A percentile compares a stretch with the other conserved stretches of the same genome.
These are phyloP conservation scores for Suillus subaureus DNA, from an alignment of 768 basidiomycete species.

Conservation along the genomic window DNA sequence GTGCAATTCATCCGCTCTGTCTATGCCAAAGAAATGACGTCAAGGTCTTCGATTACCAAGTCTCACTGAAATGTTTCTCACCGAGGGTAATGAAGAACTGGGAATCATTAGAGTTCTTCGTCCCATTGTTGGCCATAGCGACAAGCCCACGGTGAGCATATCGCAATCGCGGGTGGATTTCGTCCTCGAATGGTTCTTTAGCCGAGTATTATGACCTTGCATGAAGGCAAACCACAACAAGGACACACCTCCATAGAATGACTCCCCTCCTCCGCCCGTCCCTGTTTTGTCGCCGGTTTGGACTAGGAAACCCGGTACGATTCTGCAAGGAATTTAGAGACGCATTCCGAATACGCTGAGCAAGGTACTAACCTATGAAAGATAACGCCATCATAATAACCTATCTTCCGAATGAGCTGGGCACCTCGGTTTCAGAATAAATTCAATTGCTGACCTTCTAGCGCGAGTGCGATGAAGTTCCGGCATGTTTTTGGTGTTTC, in stretches of 20 bases:
- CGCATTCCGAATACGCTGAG: background rate
- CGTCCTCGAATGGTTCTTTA: slow-evolving; percentile 90
- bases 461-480: slow-evolving; percentile 84
- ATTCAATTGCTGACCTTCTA: slow-evolving; percentile 73
- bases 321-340: slow-evolving; percentile 38
- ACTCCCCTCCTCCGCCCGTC: slow-evolving; percentile 90
- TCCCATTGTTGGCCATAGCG: slow-evolving; percentile 91
- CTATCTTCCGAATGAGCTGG: slow-evolving; percentile 38
- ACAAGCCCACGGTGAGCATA: slow-evolving; percentile 90
- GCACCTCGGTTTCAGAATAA: background rate
- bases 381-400: slow-evolving; percentile 95
- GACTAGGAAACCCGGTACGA: slow-evolving; percentile 90
- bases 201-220: background rate
- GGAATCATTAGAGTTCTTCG: slow-evolving; percentile 87
- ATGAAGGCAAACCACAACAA: background rate
- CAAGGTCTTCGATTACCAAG: slow-evolving; percentile 5
- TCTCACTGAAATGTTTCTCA: slow-evolving; percentile 29
- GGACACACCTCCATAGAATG: slow-evolving; percentile 82
- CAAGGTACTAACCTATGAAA: slow-evolving; percentile 77
- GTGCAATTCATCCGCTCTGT: slow-evolving; percentile 89
- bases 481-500: slow-evolving; percentile 95
- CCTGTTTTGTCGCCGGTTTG: slow-evolving; percentile 95
- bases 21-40: slow-evolving; percentile 37
- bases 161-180: slow-evolving; percentile 88
- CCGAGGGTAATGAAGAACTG: slow-evolving; percentile 96